phyloP scores from a whole-genome alignment of 768 basidiomycete genomes.

The Lyophyllum shimeji region DNA sequence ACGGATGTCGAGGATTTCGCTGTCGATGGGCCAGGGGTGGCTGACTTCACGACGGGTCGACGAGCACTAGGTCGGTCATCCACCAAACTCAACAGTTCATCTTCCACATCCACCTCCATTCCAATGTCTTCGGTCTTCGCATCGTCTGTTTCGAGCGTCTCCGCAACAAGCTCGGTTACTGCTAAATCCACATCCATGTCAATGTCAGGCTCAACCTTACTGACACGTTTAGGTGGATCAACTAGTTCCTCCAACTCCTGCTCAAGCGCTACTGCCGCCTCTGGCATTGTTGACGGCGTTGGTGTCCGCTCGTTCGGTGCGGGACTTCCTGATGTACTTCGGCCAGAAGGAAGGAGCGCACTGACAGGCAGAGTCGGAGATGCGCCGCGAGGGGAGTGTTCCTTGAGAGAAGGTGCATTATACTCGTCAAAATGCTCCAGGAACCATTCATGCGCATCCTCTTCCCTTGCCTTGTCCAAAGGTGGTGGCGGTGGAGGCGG shows the following conservation, averaged over 20 bases:
- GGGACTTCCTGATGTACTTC: slow-evolving; percentile 4
- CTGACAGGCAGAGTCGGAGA: slow-evolving; percentile 27
- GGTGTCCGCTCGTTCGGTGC: slow-evolving; percentile 15
- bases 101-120: slow-evolving; percentile 52
- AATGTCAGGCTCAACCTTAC: slow-evolving; percentile 30
- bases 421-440: slow-evolving; percentile 50
- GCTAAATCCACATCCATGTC: slow-evolving; percentile 47
- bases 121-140: slow-evolving; percentile 23
- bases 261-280: slow-evolving; percentile 40
- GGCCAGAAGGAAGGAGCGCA: slow-evolving; percentile 7
- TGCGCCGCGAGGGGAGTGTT: slow-evolving; percentile 25
- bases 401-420: slow-evolving; percentile 19
- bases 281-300: slow-evolving; percentile 25
- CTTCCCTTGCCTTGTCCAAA: slow-evolving; percentile 29
- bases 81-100: slow-evolving; percentile 69
- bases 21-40: neutral
- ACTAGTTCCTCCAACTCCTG: slow-evolving; percentile 36
- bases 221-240: slow-evolving; percentile 20
- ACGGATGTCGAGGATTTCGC: slow-evolving; percentile 1
- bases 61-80: slow-evolving; percentile 44
- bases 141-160: slow-evolving; percentile 32
- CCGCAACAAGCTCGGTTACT: slow-evolving; percentile 43
- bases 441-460: slow-evolving; percentile 63
- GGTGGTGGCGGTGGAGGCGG: slow-evolving; percentile 6
- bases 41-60: slow-evolving; percentile 15